A percentile compares a stretch with the other conserved stretches of the same genome.
Conservation (phyloP, 257 asterid species). For the Asclepias syriaca region DNA sequence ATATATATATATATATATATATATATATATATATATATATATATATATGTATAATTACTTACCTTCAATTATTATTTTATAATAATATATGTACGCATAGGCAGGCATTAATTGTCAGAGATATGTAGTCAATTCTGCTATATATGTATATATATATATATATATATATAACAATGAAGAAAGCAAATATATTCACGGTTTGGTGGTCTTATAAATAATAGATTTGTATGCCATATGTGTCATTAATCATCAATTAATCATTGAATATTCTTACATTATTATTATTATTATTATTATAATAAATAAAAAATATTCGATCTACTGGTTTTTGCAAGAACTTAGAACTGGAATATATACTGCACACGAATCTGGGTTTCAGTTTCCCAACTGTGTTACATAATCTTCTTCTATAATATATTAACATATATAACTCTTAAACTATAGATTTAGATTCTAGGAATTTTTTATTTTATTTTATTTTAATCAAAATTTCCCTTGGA, state of each 20-base stretch:
- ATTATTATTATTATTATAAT: no score
- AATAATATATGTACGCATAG: no score
- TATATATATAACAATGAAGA: background rate
- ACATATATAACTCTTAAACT: background rate
- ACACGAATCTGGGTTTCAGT: conserved; percentile 8
- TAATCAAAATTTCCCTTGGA: background rate
- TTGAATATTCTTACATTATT: background rate
- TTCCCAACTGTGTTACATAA: conserved; percentile 22
- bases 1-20: no score
- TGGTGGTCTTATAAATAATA: conserved; percentile 2
- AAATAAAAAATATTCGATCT: background rate
- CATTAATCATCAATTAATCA: background rate
- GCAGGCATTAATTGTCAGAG: background rate
- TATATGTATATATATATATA: no score
- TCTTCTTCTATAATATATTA: conserved; percentile 11
- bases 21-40: no score
- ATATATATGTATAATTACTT: no score
- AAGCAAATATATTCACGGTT: conserved; percentile 8
- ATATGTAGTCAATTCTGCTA: background rate
- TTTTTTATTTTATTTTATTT: background rate
- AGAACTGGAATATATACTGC: background rate
- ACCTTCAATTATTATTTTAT: no score
- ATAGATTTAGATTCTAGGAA: background rate
- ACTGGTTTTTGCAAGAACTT: background rate
- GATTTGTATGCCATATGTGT: background rate